Conservation (phyloP, 495 filamentous ascomycete genomes). For the Amorphotheca resinae region DNA sequence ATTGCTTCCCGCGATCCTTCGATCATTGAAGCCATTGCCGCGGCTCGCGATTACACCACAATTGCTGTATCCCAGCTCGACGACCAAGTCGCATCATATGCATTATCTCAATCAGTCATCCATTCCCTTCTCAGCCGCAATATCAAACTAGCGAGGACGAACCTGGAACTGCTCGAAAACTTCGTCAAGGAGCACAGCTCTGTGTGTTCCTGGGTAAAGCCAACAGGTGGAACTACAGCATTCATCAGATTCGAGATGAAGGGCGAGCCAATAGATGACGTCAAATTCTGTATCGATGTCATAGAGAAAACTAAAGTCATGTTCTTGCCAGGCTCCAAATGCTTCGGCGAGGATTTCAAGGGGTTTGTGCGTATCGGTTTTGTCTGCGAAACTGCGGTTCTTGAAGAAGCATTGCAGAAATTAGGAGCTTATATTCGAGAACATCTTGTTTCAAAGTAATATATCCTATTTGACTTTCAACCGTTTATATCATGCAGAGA, state of each 20-base stretch:
- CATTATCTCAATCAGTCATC: conserved; percentile 50
- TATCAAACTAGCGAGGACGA: conserved; percentile 54
- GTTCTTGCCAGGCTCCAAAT: conserved; percentile 61
- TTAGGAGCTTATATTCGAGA: conserved; percentile 46
- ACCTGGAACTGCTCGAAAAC: conserved; percentile 51
- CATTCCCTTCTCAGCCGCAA: conserved; percentile 58
- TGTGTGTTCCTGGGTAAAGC: conserved; percentile 58
- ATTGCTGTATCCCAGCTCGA: conserved; percentile 78
- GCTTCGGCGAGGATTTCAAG: conserved; percentile 62
- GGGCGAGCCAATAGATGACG: conserved; percentile 59
- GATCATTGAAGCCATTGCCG: conserved; percentile 53
- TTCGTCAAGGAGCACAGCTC: conserved; percentile 54
- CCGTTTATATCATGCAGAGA: no score
- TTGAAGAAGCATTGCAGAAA: conserved; percentile 52
- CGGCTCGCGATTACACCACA: conserved; percentile 69
- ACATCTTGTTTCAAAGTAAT: background rate
- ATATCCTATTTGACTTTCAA: no score
- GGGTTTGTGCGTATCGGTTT: conserved; percentile 76
- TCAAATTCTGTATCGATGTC: conserved; percentile 56
- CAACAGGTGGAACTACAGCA: conserved; percentile 72
- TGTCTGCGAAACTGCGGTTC: conserved; percentile 56
- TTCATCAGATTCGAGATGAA: conserved; percentile 58
- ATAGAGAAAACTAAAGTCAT: conserved; percentile 63
- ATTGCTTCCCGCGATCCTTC: conserved; percentile 51
- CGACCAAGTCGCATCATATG: conserved; percentile 66